Conservation (phyloP, 768 basidiomycete genomes). For the Russula emetica region DNA sequence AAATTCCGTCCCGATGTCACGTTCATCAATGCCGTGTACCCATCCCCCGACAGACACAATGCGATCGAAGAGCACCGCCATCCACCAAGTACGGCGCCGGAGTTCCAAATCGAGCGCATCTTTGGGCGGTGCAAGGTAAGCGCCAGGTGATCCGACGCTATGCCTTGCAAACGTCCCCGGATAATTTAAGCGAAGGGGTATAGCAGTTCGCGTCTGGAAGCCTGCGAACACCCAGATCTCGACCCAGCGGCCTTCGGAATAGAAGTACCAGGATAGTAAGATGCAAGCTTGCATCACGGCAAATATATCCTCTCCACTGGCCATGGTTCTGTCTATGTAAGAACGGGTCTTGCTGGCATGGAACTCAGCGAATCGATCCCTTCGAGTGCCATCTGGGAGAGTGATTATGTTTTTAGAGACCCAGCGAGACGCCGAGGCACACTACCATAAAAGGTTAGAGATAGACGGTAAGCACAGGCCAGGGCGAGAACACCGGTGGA, state of each 20-base stretch:
- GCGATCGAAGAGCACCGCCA: constrained; percentile 82
- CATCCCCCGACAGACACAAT: constrained; percentile 69
- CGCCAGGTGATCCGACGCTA: constrained; percentile 62
- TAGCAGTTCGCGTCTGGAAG: constrained; percentile 76
- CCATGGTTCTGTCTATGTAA: constrained; percentile 86
- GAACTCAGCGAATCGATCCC: constrained; percentile 84
- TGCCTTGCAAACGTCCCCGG: constrained; percentile 77
- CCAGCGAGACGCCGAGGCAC: constrained; percentile 81
- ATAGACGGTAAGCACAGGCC: neutral
- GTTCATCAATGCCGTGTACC: constrained; percentile 81
- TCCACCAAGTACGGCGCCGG: constrained; percentile 85
- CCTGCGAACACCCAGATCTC: constrained; percentile 90
- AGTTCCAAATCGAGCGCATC: constrained; percentile 72
- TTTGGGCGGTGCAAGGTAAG: constrained; percentile 76
- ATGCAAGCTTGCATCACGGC: constrained; percentile 84
- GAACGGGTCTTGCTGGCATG: constrained; percentile 83
- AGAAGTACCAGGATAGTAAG: constrained; percentile 86
- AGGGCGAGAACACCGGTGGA: constrained; percentile 5
- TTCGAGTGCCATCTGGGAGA: constrained; percentile 66
- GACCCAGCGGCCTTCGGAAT: constrained; percentile 85
- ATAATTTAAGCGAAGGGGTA: constrained; percentile 79
- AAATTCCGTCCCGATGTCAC: constrained; percentile 79
- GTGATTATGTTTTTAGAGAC: constrained; percentile 64
- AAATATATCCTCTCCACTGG: constrained; percentile 84
- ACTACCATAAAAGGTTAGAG: constrained; percentile 43